Evolutionary conservation across 495 filamentous ascomycete genomes (phyloP).

Genomic region (Aspergillus steynii): DNA sequence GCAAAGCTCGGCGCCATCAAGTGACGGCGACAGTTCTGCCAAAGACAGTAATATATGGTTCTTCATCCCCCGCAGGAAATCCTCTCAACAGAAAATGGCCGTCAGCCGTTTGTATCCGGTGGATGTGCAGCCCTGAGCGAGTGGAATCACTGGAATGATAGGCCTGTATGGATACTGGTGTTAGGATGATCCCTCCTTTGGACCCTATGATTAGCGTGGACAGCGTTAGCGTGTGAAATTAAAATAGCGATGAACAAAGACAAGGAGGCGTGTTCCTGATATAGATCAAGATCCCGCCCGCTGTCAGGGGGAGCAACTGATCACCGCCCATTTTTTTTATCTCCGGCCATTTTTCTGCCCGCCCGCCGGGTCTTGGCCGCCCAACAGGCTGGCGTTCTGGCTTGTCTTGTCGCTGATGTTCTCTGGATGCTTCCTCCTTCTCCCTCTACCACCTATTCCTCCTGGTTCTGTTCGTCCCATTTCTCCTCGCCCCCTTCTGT

Average conservation of each 20-base stretch:
- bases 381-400: neutral
- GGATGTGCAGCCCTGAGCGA: neutral
- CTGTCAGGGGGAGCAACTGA: neutral
- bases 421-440: slow-evolving; percentile 22
- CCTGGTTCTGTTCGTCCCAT: slow-evolving; percentile 10
- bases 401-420: neutral
- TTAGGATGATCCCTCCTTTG: neutral
- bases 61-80: neutral
- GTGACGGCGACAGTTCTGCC: neutral
- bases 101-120: neutral
- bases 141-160: neutral
- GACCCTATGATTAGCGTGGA: neutral
- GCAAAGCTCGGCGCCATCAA: neutral
- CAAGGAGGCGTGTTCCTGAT: neutral
- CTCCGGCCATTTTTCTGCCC: neutral
- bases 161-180: too few relatives aligned
- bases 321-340: neutral
- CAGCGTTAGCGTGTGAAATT: neutral
- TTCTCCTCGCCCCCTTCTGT: slow-evolving; percentile 22
- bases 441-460: slow-evolving; percentile 20
- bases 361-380: neutral
- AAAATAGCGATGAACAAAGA: neutral
- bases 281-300: neutral
- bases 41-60: neutral
- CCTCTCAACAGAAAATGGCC: neutral